These are phyloP conservation scores for Syzygium grande DNA, from an alignment of 345 rosid species.

Conservation along the genomic window DNA sequence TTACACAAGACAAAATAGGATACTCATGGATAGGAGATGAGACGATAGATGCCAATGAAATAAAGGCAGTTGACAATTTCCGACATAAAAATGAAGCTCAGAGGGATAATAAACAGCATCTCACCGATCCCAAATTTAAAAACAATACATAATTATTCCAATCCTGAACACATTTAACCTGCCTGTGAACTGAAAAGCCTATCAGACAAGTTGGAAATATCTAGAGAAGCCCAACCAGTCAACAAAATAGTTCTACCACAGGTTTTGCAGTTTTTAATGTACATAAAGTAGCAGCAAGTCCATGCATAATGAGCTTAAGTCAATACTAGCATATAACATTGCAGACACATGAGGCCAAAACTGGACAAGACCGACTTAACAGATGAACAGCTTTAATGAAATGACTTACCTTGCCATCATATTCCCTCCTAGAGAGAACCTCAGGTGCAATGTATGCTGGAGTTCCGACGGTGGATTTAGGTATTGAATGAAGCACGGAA, in stretches of 20 bases:
- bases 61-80: neutral
- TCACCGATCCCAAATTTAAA: neutral
- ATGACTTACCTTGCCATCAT: slow-evolving; percentile 42
- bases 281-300: neutral
- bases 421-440: slow-evolving; percentile 39
- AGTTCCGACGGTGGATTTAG: slow-evolving; percentile 51
- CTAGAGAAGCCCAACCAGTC: neutral
- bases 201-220: neutral
- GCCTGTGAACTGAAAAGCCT: neutral
- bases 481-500: slow-evolving; percentile 47
- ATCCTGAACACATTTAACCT: neutral
- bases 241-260: neutral
- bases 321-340: neutral
- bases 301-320: neutral
- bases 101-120: neutral
- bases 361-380: neutral
- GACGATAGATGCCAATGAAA: neutral
- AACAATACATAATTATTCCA: neutral
- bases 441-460: slow-evolving; percentile 58
- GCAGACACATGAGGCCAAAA: neutral
- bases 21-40: neutral
- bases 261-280: neutral
- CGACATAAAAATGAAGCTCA: neutral
- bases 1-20: neutral
- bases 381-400: neutral